phyloP scores from a whole-genome alignment of 2,329 filamentous ascomycete genomes.

The Mycogone perniciosa region DNA sequence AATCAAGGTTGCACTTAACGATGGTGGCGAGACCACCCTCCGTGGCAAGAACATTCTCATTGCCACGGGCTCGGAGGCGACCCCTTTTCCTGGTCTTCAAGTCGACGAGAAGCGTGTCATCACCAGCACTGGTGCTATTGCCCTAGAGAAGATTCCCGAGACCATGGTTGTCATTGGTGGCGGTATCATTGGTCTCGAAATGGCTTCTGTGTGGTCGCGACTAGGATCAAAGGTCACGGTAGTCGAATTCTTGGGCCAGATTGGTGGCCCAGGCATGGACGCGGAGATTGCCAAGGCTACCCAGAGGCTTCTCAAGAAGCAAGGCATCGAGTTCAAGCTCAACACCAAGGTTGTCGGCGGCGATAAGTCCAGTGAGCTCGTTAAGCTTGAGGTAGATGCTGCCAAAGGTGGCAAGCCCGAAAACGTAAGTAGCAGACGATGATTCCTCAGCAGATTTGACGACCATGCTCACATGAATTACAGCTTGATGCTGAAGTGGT shows the following conservation, averaged over 20 bases:
- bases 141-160: slow-evolving; percentile 85
- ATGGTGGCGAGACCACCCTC: slow-evolving; percentile 84
- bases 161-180: slow-evolving; percentile 96
- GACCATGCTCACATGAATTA: slow-evolving; percentile 17
- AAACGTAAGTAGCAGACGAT: slow-evolving; percentile 51
- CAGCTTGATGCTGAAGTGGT: slow-evolving; percentile 92
- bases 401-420: slow-evolving; percentile 96
- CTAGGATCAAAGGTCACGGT: slow-evolving; percentile 93
- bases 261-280: slow-evolving; percentile 97
- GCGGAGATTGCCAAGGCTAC: slow-evolving; percentile 82
- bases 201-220: slow-evolving; percentile 96
- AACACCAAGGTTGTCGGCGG: slow-evolving; percentile 90
- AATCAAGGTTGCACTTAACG: slow-evolving; percentile 80
- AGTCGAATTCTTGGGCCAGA: slow-evolving; percentile 92
- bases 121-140: slow-evolving; percentile 90
- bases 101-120: slow-evolving; percentile 98
- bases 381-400: slow-evolving; percentile 81
- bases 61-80: slow-evolving; percentile 90
- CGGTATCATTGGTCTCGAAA: slow-evolving; percentile 97
- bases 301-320: slow-evolving; percentile 91
- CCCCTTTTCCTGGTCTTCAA: slow-evolving; percentile 90
- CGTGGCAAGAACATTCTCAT: slow-evolving; percentile 97
- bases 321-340: slow-evolving; percentile 97
- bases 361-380: slow-evolving; percentile 67
- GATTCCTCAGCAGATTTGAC: not conserved